Base-by-base conservation (phyloP, 2,329 filamentous ascomycete species). In the Westerdykella ornata region DNA sequence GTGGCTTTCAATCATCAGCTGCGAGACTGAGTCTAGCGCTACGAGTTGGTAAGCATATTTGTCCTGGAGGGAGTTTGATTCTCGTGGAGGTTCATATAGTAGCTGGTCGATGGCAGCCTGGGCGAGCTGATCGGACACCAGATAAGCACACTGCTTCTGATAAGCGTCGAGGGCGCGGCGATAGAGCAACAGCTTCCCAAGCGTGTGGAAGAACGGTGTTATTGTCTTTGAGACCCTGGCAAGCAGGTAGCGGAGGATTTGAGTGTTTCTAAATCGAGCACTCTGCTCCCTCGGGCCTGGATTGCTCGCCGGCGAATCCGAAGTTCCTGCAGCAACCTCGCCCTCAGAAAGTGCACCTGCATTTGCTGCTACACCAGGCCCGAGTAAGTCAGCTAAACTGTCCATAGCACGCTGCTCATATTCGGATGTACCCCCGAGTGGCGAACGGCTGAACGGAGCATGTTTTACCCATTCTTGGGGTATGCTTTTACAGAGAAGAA, bases 181-280 rank as follows among this genome's bases (percentile, higher is more conserved):
- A 33, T 81, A 80, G 3, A 94, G 74, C 16, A 97, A 71, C 13
- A 84, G 79, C 63, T 88, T 92, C 11, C 90, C 90, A 33, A 97
- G 71, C 1, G 81, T 83, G 57, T 94, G 87, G 59, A 95, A 84
- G 52, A 97, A 85, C 0, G 85, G 82, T 14, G 87, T 84, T n/a
- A 89, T 84, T 3, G 83, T 82, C 7, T 81, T 81, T 16, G 89
- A 82, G 53, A 94, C 77, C 26, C 86, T 82, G 54, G 84, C 83
- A 11, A 97, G 74, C 9, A 97, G 72, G 51, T 82, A 82, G 29
- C 84, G 78, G 34, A 97, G 73, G 11, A 79, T 82, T 58, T 84
- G 80, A 31, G 84, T 88, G 62, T 97, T 98, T 60, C 84, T 80
- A 62, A 82, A 82, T 34, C 72, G 59, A 8, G 64, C 66, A 43